phyloP scores from a whole-genome alignment of 202 grass and related monocot genomes.

The Dendrocalamus latiflorus region DNA sequence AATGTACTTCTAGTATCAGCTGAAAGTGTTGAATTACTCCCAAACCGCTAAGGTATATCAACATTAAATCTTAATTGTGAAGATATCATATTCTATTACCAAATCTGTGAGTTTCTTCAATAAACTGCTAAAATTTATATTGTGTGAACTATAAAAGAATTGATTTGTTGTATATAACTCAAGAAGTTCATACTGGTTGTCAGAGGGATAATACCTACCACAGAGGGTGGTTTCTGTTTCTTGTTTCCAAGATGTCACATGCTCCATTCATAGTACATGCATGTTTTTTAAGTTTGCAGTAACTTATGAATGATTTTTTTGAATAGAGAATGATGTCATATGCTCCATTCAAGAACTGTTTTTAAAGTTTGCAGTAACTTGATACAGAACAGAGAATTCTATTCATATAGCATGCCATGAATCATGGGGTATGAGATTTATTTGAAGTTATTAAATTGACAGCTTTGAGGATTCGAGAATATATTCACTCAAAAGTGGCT shows the following conservation, averaged over 20 bases:
- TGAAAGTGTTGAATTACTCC: constrained; percentile 82
- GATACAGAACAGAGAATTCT: not conserved
- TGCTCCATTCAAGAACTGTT: not conserved
- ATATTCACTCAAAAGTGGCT: too few species aligned
- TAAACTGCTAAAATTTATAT: not conserved
- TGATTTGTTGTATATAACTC: not conserved
- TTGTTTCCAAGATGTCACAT: not conserved
- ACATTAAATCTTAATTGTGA: not conserved
- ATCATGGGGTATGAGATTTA: not conserved
- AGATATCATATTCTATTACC: not conserved
- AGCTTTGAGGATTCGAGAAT: too few species aligned
- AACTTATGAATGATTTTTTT: not conserved
- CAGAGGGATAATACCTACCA: not conserved
- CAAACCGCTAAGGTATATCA: constrained; percentile 41
- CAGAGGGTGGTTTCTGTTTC: not conserved
- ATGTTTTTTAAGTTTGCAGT: not conserved
- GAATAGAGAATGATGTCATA: too few species aligned
- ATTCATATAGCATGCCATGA: not conserved
- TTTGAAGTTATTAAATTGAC: too few species aligned
- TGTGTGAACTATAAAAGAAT: not conserved
- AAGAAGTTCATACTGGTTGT: not conserved
- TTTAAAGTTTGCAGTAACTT: not conserved
- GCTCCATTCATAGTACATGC: not conserved
- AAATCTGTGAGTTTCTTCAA: not conserved
- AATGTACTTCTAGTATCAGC: constrained; percentile 78